Percentiles rank a stretch among this genome's conserved stretches.
Conservation (phyloP, 1,139 yeast species). For the Yamadazyma atlantica region DNA sequence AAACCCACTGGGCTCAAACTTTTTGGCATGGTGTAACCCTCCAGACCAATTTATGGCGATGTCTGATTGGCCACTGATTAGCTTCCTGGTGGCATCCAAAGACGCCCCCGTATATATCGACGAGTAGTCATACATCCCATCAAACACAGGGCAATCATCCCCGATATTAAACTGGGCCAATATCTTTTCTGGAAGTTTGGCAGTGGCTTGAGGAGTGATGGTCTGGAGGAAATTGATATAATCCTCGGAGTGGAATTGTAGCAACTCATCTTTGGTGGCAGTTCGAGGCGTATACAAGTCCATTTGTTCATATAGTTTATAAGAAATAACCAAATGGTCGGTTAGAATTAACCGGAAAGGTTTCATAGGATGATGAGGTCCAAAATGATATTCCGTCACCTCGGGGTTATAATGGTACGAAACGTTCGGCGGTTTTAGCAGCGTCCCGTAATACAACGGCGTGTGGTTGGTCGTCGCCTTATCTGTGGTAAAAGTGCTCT, state of each 20-base stretch:
- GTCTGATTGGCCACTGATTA: conserved; percentile 91
- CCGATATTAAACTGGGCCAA: conserved; percentile 87
- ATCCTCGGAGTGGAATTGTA: conserved; percentile 83
- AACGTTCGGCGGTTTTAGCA: conserved; percentile 47
- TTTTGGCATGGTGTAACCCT: conserved; percentile 95
- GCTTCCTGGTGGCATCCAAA: conserved; percentile 94
- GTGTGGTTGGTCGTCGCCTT: conserved; percentile 53
- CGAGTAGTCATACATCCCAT: conserved; percentile 93
- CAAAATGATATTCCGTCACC: conserved; percentile 82
- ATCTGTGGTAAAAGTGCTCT: conserved; percentile 48
- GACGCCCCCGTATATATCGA: conserved; percentile 95
- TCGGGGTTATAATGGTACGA: conserved; percentile 89
- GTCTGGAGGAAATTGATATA: conserved; percentile 76
- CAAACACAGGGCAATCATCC: conserved; percentile 96
- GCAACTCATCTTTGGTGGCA: conserved; percentile 78
- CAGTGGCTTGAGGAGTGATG: conserved; percentile 79
- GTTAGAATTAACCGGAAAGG: conserved; percentile 95
- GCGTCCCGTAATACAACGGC: conserved; percentile 56
- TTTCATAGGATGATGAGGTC: conserved; percentile 95
- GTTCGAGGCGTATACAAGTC: conserved; percentile 80
- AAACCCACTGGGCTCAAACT: conserved; percentile 93
- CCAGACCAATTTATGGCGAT: conserved; percentile 97
- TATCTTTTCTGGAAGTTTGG: conserved; percentile 53
- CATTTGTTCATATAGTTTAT: conserved; percentile 86
- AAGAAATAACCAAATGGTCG: conserved; percentile 84